These are phyloP conservation scores for Pichia sp. DNA, from an alignment of 1,139 yeast genomes.

Conservation along the genomic window DNA sequence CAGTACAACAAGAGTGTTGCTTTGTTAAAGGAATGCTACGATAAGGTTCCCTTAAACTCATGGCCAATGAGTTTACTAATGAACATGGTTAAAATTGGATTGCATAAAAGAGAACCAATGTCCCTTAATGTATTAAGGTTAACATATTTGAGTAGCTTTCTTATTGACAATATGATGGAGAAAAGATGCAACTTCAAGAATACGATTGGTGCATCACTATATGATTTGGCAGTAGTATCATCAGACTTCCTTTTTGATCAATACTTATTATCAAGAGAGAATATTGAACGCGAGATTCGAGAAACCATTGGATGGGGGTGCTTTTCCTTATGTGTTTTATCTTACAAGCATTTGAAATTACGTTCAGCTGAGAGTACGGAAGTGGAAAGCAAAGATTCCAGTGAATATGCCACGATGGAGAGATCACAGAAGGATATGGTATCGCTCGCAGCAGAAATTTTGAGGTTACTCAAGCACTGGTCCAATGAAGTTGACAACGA, in stretches of 20 bases:
- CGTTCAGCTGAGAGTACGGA: not conserved
- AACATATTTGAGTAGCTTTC: conserved; percentile 4
- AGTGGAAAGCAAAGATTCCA: not conserved
- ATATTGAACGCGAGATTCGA: not conserved
- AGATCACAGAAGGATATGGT: conserved; percentile 6
- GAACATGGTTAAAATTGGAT: conserved; percentile 1
- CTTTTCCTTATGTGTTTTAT: conserved; percentile 4
- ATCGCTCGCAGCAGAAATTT: conserved; percentile 1
- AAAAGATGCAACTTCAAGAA: not conserved
- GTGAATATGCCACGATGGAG: not conserved
- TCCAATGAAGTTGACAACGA: too few species aligned
- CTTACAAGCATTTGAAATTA: conserved; percentile 3
- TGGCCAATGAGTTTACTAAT: conserved; percentile 11
- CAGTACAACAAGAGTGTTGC: not conserved
- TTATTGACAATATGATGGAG: conserved; percentile 1
- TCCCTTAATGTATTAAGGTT: conserved; percentile 1
- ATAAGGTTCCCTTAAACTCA: conserved; percentile 6
- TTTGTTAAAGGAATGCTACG: conserved; percentile 1
- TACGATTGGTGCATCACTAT: conserved; percentile 3
- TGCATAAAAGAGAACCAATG: not conserved
- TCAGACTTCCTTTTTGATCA: conserved; percentile 7
- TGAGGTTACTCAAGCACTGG: conserved; percentile 1
- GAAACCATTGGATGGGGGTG: conserved; percentile 5
- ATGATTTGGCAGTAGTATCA: conserved; percentile 3
- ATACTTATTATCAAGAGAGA: not conserved